Conservation (phyloP, 176 grass and related monocot species). For the Elaeis guineensis region DNA sequence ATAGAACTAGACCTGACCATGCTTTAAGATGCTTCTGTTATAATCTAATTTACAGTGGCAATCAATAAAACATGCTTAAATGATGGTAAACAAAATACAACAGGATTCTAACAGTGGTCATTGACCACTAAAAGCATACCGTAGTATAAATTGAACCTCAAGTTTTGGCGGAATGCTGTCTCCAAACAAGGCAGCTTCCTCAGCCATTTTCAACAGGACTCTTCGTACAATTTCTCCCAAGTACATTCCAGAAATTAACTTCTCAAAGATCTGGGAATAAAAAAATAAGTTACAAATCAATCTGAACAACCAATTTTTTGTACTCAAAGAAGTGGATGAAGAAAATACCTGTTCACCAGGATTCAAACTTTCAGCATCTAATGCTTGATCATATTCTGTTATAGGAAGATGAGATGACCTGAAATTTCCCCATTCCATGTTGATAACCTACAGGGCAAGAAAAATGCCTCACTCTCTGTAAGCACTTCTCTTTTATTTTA, state of each 20-base stretch:
- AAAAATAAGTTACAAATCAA: background rate
- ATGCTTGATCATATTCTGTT: conserved; percentile 7
- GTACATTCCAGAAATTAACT: conserved; percentile 19
- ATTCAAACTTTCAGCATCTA: conserved; percentile 17
- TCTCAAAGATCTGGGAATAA: conserved; percentile 10
- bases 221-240: conserved; percentile 15
- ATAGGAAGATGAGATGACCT: conserved; percentile 1
- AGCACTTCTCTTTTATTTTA: no score
- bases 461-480: no score
- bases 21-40: no score
- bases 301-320: no score
- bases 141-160: conserved; percentile 1
- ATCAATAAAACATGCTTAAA: no score
- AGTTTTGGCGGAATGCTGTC: conserved; percentile 10
- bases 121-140: conserved; percentile 2
- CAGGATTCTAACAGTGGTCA: background rate
- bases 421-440: conserved; percentile 21
- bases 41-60: no score
- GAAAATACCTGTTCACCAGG: conserved; percentile 12
- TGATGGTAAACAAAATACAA: no score
- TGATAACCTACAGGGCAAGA: conserved; percentile 5
- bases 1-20: no score
- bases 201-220: conserved; percentile 15
- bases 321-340: no score
- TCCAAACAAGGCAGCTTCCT: conserved; percentile 16